Base-by-base conservation (phyloP, 2,329 filamentous ascomycete genomes). In the Aspergillus novofumigatus region DNA sequence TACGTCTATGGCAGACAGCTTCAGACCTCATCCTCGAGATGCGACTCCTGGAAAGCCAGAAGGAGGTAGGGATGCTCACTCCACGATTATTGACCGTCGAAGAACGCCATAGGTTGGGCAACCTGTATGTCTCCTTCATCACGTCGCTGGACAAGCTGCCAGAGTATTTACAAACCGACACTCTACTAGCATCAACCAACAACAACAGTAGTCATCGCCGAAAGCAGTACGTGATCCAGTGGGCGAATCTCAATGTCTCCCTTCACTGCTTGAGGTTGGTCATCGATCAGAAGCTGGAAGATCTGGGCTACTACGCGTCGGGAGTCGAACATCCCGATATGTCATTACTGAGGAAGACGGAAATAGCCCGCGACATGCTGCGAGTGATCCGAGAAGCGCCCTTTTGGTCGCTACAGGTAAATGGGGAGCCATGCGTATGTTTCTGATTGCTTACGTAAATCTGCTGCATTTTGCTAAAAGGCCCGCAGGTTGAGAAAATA, bases 331-430 rank as follows among this genome's bases (percentile, higher is more conserved):
- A 56, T 29, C 57, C 57, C 17, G 62, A 62, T 41, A 58, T 64
- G 35, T 41, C 60, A 29, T 42, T 62, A 21, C 55, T 65, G 52
- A 59, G 68, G 38, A 76, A 76, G 57, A 78, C 76, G 0, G 77
- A 79, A 49, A 78, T 79, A 50, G 77, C 77, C 1, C 66, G 74
- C 11, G 75, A 78, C 47, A 76, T 78, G 71, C 42, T 78, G 14
- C 66, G 71, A 0, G 70, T 77, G 0, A 72, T 79, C 28, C 71
- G 72, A 1, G 72, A 75, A 47, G 71, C 75, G 1, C 77, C 77
- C 0, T 78, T 78, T 42, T 78, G 75, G 73, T 41, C 58, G 17
- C 48, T 64, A 23, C 60, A 64, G 35, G 55, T 61, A 10, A 64
- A 62, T n/a, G 62, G 62, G n/a, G 60, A 64, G 45, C 60, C 60